Evolutionary conservation across 495 filamentous ascomycete species (phyloP).

Genomic region (Trichoderma erinaceum): DNA sequence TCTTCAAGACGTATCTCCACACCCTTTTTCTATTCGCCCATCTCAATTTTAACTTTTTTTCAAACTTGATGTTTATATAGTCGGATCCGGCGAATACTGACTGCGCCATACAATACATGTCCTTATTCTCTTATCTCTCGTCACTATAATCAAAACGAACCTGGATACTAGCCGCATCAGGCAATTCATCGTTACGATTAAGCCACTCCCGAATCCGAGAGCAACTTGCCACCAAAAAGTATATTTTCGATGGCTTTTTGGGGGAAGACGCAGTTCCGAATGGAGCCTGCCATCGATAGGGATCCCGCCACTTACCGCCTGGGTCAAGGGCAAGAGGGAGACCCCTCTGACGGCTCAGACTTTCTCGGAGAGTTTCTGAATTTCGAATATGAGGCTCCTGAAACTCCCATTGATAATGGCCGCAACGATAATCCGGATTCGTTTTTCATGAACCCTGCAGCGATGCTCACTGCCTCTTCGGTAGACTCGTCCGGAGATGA

Average conservation of each 20-base stretch:
- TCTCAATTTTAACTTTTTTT: neutral
- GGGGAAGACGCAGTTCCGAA: neutral
- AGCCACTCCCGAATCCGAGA: constrained; percentile 5
- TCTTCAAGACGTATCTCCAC: neutral
- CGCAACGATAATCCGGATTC: neutral
- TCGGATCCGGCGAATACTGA: constrained; percentile 5
- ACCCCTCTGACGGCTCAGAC: constrained; percentile 31
- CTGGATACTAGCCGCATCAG: constrained; percentile 10
- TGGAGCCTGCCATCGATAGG: constrained; percentile 20
- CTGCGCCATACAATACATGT: neutral
- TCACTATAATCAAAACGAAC: neutral
- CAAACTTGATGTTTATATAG: neutral
- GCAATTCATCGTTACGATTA: neutral
- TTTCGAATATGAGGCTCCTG: constrained; percentile 23
- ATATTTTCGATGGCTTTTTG: constrained; percentile 3
- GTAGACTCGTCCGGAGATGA: constrained; percentile 10
- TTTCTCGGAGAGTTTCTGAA: constrained; percentile 45
- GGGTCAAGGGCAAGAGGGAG: constrained; percentile 25
- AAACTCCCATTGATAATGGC: constrained; percentile 23
- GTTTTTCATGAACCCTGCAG: constrained; percentile 8
- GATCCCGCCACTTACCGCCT: constrained; percentile 29
- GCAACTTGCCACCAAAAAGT: neutral
- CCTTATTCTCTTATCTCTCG: neutral
- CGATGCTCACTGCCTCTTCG: neutral
- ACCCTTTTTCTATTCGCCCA: neutral